These are phyloP conservation scores for Paragyromitra xinjiangensis DNA, from an alignment of 495 filamentous ascomycete genomes.

Conservation along the genomic window DNA sequence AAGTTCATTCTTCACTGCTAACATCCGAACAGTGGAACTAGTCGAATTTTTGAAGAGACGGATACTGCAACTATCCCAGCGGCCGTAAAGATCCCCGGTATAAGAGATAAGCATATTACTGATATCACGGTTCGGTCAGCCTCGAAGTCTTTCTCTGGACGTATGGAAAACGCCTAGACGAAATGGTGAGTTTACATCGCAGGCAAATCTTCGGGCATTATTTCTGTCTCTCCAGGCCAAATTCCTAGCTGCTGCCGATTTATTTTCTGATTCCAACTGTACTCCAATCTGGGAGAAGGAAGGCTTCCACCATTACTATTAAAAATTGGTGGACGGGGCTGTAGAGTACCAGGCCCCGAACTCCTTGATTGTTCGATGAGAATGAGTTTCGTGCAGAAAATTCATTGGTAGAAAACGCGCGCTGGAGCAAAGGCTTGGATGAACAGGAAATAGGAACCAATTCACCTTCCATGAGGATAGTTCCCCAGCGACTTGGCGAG, in stretches of 20 bases:
- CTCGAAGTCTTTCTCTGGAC: neutral
- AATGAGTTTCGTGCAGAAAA: neutral
- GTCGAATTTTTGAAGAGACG: conserved; percentile 41
- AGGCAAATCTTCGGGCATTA: conserved; percentile 41
- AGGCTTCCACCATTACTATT: neutral
- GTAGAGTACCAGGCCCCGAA: neutral
- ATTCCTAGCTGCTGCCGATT: conserved; percentile 29
- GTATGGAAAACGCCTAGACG: neutral
- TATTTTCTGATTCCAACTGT: conserved; percentile 48
- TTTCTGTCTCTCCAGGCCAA: conserved; percentile 46
- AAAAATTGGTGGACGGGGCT: neutral
- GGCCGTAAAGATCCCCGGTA: conserved; percentile 46
- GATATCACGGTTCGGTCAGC: neutral
- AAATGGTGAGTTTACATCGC: conserved; percentile 27
- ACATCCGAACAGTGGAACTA: conserved; percentile 37
- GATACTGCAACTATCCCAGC: conserved; percentile 50
- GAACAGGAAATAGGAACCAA: neutral
- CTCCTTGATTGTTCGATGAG: neutral
- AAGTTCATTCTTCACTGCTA: conserved; percentile 43
- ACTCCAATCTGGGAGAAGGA: conserved; percentile 14
- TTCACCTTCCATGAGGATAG: conserved; percentile 1
- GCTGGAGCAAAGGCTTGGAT: neutral
- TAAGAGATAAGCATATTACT: conserved; percentile 44
- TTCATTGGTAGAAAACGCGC: neutral
- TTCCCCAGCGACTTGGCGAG: neutral